Evolutionary conservation across 495 filamentous ascomycete species (phyloP), one percentile per base, ranked within the genome.

Genomic region (Aspergillus homomorphus): DNA sequence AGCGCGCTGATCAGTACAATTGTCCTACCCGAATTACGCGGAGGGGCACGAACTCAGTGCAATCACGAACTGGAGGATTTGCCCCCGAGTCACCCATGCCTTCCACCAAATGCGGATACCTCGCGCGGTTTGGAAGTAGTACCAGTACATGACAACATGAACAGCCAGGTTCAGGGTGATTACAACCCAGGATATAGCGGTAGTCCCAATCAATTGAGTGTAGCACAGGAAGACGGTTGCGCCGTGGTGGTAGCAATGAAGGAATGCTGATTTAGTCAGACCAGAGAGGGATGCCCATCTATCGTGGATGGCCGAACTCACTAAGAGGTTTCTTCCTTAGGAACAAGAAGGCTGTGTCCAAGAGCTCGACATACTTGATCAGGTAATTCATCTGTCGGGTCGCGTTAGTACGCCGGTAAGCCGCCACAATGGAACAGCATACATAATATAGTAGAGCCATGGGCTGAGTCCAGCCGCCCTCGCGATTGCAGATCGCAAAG

Each of bases 171-270:
- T 87, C 53, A 87, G 80, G 51, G 76, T 79, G 63, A 87, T 87
- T 46, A 78, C 77, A 45, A 85, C 82, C 84, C 84, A 87, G 52
- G 82, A 84, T 57, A 87, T 84, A 15, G 84, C 69, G 30, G 84
- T 87, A 64, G 79, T 69, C 54, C 84, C 84, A 59, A 86, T 78
- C 50, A 87, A 77, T 67, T 87, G 84, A 52, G 84, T 86, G 74
- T 84, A 87, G 80, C 84, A 87, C 48, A 87, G 78, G 30, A 86
- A 74, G 43, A 83, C 84, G 19, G 84, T 87, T 52, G 84, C 84
- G 59, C 84, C 84, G 70, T 87, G 84, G 75, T 87, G 84, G 68
- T 87, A 87, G 63, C 82, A 85, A 75, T 87, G 84, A 54, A 87
- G 80, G 77, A 87, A 87, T 8, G 53, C 33, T 38, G 33, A 38